Conservation (phyloP, 305 asterid species). For the Striga hermonthica region DNA sequence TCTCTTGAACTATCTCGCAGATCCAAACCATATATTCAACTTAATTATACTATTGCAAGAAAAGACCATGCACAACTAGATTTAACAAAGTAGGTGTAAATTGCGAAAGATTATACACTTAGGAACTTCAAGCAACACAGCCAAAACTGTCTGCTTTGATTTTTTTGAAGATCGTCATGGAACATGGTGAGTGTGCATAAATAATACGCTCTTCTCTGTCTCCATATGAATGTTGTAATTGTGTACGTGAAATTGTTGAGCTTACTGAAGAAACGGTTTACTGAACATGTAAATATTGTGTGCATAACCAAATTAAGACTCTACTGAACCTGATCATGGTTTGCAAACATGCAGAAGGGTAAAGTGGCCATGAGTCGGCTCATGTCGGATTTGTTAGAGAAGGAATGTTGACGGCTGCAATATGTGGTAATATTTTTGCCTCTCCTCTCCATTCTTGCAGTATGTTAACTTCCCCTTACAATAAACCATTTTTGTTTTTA, state of each 20-base stretch:
- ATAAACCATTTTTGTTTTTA: slow-evolving; percentile 7
- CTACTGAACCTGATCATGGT: too few relatives aligned
- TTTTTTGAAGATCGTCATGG: too few relatives aligned
- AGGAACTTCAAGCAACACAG: background rate
- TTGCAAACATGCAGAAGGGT: slow-evolving; percentile 64
- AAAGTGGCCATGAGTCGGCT: slow-evolving; percentile 99
- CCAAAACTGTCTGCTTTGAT: too few relatives aligned
- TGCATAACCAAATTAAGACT: too few relatives aligned
- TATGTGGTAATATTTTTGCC: slow-evolving; percentile 96
- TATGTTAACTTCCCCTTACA: background rate
- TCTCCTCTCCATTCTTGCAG: slow-evolving; percentile 80
- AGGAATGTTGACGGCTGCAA: slow-evolving; percentile 99
- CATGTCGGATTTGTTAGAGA: slow-evolving; percentile 99
- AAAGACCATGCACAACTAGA: background rate
- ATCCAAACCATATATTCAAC: too few relatives aligned
- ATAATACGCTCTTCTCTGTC: too few relatives aligned
- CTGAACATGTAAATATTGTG: too few relatives aligned
- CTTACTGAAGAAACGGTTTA: too few relatives aligned
- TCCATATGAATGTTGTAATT: too few relatives aligned
- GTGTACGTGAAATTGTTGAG: too few relatives aligned
- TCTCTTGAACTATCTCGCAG: background rate
- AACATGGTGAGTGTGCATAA: too few relatives aligned
- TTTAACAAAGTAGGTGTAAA: background rate
- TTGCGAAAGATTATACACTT: background rate
- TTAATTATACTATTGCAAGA: background rate